Base-by-base conservation (phyloP, 768 basidiomycete species). In the Termitomyces sp. region DNA sequence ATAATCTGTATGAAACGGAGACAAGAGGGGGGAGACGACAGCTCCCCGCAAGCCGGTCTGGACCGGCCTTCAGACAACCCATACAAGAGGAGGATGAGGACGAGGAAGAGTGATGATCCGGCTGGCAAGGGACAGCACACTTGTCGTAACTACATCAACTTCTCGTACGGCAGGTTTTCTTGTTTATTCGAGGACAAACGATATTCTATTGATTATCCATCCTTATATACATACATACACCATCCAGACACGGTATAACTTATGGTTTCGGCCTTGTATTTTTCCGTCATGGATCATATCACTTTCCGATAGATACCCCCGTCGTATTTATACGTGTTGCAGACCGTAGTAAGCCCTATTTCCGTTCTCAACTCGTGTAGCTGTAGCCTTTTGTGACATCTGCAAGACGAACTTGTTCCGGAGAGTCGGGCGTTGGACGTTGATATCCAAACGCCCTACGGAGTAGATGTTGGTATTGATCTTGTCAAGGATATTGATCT, bases 41-140 rank as follows among this genome's bases (percentile, higher is more conserved):
- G 66, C 73, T 93, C 12, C 90, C 91, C 25, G 69, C 76, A 48
- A 77, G 72, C n/a, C 81, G 90, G 25, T 74, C 82, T n/a, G 90
- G 89, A 1, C 84, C 82, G 49, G 85, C 89, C 9, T 90, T 90
- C 63, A 72, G 75, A 46, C 82, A 86, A 60, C 71, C 88, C 5
- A 92, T 91, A 54, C 88, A 91, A 68, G 91, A 92, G 67, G 91
- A 92, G 66, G 91, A 93, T 62, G 91, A 92, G 68, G 91, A 78
- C 21, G 91, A 92, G 69, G 91, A 91, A 64, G 85, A 90, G 66
- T 78, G 68, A 70, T 63, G 21, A 46, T 27, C 5, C 35, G 5
- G 5, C 25, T 25, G 25, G 19, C 34, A 21, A 23, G 23, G 35
- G 32, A 51, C 37, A 40, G n/a, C 27, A 51, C 16, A n/a, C 25